These are phyloP conservation scores for Tylopilus balloui DNA, from an alignment of 768 basidiomycete species.

Conservation along the genomic window DNA sequence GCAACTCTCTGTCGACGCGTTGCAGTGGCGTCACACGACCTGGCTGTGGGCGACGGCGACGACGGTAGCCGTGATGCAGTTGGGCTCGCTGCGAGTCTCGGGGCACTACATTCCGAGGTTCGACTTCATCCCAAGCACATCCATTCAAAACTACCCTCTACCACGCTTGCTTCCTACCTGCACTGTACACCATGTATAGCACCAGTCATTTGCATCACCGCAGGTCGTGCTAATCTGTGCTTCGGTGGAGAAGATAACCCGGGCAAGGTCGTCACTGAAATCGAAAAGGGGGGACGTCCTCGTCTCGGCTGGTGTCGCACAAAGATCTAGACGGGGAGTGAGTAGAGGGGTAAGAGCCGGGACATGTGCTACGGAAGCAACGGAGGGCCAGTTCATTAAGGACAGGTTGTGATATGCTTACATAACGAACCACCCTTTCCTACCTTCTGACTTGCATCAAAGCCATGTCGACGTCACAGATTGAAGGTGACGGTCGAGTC, in stretches of 20 bases:
- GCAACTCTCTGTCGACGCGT: neutral
- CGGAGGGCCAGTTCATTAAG: constrained; percentile 34
- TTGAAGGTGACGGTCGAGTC: neutral
- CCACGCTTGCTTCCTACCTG: constrained; percentile 27
- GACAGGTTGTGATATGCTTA: no score
- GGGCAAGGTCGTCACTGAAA: constrained; percentile 27
- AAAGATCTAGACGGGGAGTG: constrained; percentile 25
- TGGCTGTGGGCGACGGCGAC: neutral
- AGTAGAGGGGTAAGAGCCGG: constrained; percentile 35
- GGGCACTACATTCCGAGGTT: constrained; percentile 33
- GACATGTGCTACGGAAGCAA: constrained; percentile 27
- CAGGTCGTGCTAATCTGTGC: constrained; percentile 34
- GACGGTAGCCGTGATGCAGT: constrained; percentile 9
- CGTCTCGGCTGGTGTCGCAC: constrained; percentile 38
- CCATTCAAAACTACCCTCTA: constrained; percentile 37
- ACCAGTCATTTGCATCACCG: constrained; percentile 36
- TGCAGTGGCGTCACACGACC: constrained; percentile 6
- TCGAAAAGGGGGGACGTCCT: constrained; percentile 38
- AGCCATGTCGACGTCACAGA: constrained; percentile 11
- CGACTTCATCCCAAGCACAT: constrained; percentile 34
- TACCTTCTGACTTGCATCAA: neutral
- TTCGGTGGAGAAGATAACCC: constrained; percentile 40
- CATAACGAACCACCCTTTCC: constrained; percentile 1
- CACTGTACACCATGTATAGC: constrained; percentile 42
- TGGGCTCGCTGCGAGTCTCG: constrained; percentile 25